Percentiles rank a stretch among this genome's conserved stretches.
Conservation (phyloP, 148 eudicot species). For the Vaccinium vitisidaea region DNA sequence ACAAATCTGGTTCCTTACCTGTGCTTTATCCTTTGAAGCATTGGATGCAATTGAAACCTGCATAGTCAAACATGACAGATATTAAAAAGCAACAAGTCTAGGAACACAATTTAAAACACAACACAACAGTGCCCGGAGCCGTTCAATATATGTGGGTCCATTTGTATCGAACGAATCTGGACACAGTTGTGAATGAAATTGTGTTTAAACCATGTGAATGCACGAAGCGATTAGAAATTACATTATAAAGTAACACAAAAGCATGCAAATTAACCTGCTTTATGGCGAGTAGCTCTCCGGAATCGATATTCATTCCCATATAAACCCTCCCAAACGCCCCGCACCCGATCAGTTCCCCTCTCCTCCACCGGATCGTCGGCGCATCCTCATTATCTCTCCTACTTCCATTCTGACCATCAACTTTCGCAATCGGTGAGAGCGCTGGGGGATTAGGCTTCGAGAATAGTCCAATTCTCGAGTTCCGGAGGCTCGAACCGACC, state of each 20-base stretch:
- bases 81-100: not conserved
- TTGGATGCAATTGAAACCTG: constrained; percentile 80
- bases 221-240: not conserved
- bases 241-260: not conserved
- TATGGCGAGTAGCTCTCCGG: constrained; percentile 88
- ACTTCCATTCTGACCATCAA: not conserved
- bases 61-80: not conserved
- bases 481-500: constrained; percentile 65
- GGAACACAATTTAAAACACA: not conserved
- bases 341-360: constrained; percentile 85
- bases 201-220: too few relatives aligned
- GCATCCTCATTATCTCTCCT: constrained; percentile 34
- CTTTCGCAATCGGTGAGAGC: constrained; percentile 25
- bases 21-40: constrained; percentile 78
- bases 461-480: constrained; percentile 63
- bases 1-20: constrained; percentile 35
- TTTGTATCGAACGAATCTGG: too few relatives aligned
- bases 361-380: constrained; percentile 71
- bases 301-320: constrained; percentile 97
- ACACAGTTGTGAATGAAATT: too few relatives aligned
- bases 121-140: not conserved
- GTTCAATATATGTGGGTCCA: too few relatives aligned
- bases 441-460: constrained; percentile 37
- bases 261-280: constrained; percentile 59
- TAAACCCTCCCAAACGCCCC: constrained; percentile 96